These are phyloP conservation scores for Pleodorina starrii DNA, from an alignment of 139 green algal species.

Conservation along the genomic window DNA sequence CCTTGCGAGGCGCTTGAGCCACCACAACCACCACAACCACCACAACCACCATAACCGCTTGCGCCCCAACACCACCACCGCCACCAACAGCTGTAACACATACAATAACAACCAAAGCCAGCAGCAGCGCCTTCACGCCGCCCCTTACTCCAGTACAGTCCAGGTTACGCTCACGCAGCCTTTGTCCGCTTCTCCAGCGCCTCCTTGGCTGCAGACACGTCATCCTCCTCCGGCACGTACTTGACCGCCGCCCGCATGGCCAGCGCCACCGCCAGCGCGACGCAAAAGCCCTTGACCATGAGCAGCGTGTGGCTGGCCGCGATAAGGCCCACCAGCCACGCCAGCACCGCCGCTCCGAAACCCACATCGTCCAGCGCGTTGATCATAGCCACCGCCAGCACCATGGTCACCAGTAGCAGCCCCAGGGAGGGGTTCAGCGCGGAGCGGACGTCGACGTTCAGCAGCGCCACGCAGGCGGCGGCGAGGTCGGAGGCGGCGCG, in stretches of 20 bases:
- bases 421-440: slow-evolving; percentile 1
- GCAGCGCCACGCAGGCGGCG: neutral
- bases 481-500: neutral
- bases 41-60: no score
- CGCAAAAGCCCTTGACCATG: slow-evolving; percentile 18
- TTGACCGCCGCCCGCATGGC: slow-evolving; percentile 36
- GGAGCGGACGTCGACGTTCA: no score
- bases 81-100: no score
- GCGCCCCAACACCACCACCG: no score
- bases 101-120: no score
- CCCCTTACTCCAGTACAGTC: no score
- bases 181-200: no score
- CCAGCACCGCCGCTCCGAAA: neutral
- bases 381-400: neutral
- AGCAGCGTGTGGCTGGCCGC: slow-evolving; percentile 23
- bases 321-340: slow-evolving; percentile 26
- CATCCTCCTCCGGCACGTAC: slow-evolving; percentile 33
- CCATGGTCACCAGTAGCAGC: slow-evolving; percentile 20
- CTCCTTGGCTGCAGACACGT: neutral
- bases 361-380: slow-evolving; percentile 33
- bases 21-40: no score
- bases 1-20: no score
- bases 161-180: no score
- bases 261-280: slow-evolving; percentile 30
- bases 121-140: no score